Evolutionary conservation across 768 basidiomycete species (phyloP).

Genomic region (Podaxis sp.): DNA sequence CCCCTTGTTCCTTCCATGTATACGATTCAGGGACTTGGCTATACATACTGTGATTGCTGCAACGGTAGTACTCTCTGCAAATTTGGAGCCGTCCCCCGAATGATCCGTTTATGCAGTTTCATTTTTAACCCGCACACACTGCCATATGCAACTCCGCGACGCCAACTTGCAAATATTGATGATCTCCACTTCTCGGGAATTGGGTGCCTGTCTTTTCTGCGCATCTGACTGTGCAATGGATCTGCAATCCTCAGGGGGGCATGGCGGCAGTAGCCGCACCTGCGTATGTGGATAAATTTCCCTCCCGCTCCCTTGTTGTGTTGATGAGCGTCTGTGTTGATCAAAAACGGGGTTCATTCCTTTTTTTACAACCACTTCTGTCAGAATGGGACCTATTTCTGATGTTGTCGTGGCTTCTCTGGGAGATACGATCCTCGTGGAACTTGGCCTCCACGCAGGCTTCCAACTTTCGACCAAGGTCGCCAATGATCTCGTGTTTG

Average conservation of each 20-base stretch:
- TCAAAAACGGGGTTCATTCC: constrained; percentile 1
- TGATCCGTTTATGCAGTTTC: constrained; percentile 5
- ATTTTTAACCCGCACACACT: constrained; percentile 5
- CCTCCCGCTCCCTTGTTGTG: background rate
- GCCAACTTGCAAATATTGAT: background rate
- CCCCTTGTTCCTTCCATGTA: constrained; percentile 61
- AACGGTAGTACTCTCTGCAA: constrained; percentile 42
- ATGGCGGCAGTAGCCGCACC: constrained; percentile 43
- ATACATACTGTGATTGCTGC: constrained; percentile 62
- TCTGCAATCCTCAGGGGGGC: constrained; percentile 31
- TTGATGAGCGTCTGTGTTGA: background rate
- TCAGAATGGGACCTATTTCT: constrained; percentile 53
- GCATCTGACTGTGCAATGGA: constrained; percentile 1
- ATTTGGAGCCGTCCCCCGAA: constrained; percentile 8
- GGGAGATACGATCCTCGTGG: constrained; percentile 59
- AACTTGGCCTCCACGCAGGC: constrained; percentile 53
- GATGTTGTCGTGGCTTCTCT: constrained; percentile 50
- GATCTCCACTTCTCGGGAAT: background rate
- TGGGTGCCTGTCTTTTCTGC: background rate
- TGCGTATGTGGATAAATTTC: constrained; percentile 29
- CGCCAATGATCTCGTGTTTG: constrained; percentile 53
- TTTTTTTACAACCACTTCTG: background rate
- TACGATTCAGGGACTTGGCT: constrained; percentile 61
- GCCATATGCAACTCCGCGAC: background rate
- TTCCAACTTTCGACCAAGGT: constrained; percentile 50